These are phyloP conservation scores for Coemansia sp. DNA, from an alignment of 192 early-diverging fungal genomes.

Conservation along the genomic window DNA sequence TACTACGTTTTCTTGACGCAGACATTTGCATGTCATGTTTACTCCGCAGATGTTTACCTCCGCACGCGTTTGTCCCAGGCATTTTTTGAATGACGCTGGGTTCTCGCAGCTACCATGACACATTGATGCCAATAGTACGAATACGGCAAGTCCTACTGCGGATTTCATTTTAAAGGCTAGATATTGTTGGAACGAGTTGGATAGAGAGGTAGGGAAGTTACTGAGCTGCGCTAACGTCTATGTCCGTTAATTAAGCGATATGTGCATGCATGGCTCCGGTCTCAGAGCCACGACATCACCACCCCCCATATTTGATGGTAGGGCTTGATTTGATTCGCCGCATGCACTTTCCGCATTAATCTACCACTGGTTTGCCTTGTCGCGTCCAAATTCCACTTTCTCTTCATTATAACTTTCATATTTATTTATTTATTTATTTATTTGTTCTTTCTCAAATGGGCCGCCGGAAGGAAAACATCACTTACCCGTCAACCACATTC, in stretches of 20 bases:
- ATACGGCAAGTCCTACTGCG: background rate
- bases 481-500: conserved; percentile 41
- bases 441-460: conserved; percentile 27
- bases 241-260: background rate
- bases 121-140: background rate
- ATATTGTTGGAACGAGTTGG: background rate
- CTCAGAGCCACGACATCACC: background rate
- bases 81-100: conserved; percentile 49
- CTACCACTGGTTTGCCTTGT: background rate
- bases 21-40: conserved; percentile 53
- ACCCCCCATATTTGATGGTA: background rate
- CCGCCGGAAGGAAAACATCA: conserved; percentile 48
- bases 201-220: background rate
- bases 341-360: background rate
- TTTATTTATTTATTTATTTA: background rate
- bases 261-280: background rate
- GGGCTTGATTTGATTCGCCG: background rate
- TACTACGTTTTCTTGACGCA: conserved; percentile 39
- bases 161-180: background rate
- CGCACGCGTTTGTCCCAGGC: conserved; percentile 45
- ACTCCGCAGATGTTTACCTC: conserved; percentile 51
- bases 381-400: background rate
- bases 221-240: background rate
- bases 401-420: background rate
- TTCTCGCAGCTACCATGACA: conserved; percentile 28